phyloP scores from a whole-genome alignment of 352 stramenopile species.

The Phytophthora sp. region DNA sequence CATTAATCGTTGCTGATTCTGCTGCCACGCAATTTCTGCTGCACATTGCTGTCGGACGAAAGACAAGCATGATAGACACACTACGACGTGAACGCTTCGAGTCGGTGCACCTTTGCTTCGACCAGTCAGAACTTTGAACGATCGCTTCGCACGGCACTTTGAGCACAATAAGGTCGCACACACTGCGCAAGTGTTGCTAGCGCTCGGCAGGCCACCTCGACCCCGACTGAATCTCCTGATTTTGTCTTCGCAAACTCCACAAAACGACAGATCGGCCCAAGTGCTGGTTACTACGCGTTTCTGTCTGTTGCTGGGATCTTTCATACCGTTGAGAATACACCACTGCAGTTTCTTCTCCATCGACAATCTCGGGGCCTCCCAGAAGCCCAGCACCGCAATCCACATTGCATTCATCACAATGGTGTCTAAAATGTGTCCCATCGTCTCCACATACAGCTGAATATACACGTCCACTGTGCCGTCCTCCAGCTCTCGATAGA shows the following conservation, averaged over 20 bases:
- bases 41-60: neutral
- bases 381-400: slow-evolving; percentile 15
- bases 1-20: slow-evolving; percentile 5
- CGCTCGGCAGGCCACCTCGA: neutral
- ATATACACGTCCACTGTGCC: slow-evolving; percentile 62
- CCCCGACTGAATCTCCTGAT: neutral
- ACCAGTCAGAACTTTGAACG: slow-evolving; percentile 15
- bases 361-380: slow-evolving; percentile 12
- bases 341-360: slow-evolving; percentile 23
- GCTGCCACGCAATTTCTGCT: slow-evolving; percentile 14
- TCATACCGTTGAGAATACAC: slow-evolving; percentile 14
- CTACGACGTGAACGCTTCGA: slow-evolving; percentile 10
- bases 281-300: neutral
- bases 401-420: slow-evolving; percentile 30
- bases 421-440: slow-evolving; percentile 21
- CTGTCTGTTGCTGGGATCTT: neutral
- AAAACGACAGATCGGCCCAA: slow-evolving; percentile 6
- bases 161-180: slow-evolving; percentile 10
- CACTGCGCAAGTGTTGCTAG: slow-evolving; percentile 7
- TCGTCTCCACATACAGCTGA: slow-evolving; percentile 42
- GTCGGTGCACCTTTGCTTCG: slow-evolving; percentile 4
- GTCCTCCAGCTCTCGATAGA: slow-evolving; percentile 47
- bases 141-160: slow-evolving; percentile 13
- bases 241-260: slow-evolving; percentile 12
- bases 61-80: slow-evolving; percentile 6